Conservation (phyloP, 768 basidiomycete species). For the Agaricus blazei region DNA sequence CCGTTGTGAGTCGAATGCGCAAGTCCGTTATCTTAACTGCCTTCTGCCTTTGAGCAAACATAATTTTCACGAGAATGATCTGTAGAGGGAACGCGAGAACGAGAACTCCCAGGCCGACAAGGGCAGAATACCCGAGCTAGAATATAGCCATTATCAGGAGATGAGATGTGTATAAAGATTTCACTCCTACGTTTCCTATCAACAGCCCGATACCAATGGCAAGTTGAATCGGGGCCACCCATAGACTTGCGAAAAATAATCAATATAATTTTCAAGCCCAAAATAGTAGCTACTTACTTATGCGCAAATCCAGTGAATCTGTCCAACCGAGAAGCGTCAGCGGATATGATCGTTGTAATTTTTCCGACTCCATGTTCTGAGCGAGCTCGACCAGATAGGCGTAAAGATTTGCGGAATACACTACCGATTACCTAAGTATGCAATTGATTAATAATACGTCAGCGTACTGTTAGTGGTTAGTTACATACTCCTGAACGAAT, state of each 20-base stretch:
- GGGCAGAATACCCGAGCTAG: constrained; percentile 65
- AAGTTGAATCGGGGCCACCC: constrained; percentile 61
- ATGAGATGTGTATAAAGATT: neutral
- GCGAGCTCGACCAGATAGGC: constrained; percentile 57
- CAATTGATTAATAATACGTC: neutral
- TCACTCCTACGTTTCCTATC: constrained; percentile 43
- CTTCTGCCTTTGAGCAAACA: constrained; percentile 49
- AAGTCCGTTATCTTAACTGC: constrained; percentile 63
- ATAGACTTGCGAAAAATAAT: constrained; percentile 32
- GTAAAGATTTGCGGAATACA: constrained; percentile 64
- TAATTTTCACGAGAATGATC: constrained; percentile 41
- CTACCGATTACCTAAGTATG: constrained; percentile 31
- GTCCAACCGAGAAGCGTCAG: constrained; percentile 56
- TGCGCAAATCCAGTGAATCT: constrained; percentile 37
- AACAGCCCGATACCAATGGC: constrained; percentile 57
- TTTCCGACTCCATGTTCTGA: constrained; percentile 57
- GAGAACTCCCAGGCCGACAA: constrained; percentile 57
- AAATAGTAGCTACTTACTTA: constrained; percentile 24
- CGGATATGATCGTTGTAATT: constrained; percentile 67
- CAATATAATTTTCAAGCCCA: neutral
- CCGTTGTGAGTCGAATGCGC: constrained; percentile 59
- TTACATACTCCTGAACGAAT: constrained; percentile 41
- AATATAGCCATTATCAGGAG: neutral
- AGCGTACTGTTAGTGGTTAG: neutral
- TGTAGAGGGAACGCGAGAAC: constrained; percentile 58